Percentiles rank a stretch among this genome's conserved stretches.
phyloP scores from a whole-genome alignment of 1,139 yeast species.

The Suhomyces ambrosiae region DNA sequence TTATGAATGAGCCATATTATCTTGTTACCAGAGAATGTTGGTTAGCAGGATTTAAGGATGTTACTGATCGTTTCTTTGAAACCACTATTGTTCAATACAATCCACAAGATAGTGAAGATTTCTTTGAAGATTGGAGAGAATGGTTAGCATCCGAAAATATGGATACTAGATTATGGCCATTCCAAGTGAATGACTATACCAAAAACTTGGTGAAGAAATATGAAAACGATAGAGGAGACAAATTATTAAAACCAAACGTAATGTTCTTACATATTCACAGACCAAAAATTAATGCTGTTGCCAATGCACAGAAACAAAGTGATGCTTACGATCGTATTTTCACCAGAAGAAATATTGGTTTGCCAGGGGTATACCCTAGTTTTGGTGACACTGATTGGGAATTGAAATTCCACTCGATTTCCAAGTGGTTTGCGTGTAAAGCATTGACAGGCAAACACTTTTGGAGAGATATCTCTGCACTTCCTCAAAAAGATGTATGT shows the following conservation, averaged over 20 bases:
- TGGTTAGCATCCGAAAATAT: slow-evolving; percentile 19
- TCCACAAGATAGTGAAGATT: slow-evolving; percentile 18
- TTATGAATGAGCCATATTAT: slow-evolving; percentile 37
- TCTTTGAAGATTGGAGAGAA: slow-evolving; percentile 17
- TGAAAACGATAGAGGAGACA: slow-evolving; percentile 8
- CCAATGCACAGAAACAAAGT: slow-evolving; percentile 20
- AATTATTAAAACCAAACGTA: slow-evolving; percentile 27
- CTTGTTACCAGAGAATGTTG: slow-evolving; percentile 23
- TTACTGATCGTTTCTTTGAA: slow-evolving; percentile 15
- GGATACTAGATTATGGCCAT: slow-evolving; percentile 36
- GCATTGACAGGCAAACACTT: slow-evolving; percentile 25
- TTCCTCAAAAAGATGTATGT: slow-evolving; percentile 31
- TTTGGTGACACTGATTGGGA: slow-evolving; percentile 35
- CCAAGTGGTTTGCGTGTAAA: slow-evolving; percentile 38
- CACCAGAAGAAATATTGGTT: slow-evolving; percentile 20
- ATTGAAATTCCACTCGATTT: slow-evolving; percentile 35
- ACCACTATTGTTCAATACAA: slow-evolving; percentile 25
- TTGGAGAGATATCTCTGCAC: slow-evolving; percentile 25
- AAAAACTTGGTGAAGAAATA: slow-evolving; percentile 20
- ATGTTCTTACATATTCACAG: slow-evolving; percentile 46
- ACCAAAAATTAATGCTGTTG: slow-evolving; percentile 41
- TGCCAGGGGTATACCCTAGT: slow-evolving; percentile 16
- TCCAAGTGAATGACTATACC: slow-evolving; percentile 32
- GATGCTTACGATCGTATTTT: slow-evolving; percentile 15
- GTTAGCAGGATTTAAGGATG: slow-evolving; percentile 18